These are phyloP conservation scores for Gigaspora rosea DNA, from an alignment of 192 early-diverging fungal genomes.

Conservation along the genomic window DNA sequence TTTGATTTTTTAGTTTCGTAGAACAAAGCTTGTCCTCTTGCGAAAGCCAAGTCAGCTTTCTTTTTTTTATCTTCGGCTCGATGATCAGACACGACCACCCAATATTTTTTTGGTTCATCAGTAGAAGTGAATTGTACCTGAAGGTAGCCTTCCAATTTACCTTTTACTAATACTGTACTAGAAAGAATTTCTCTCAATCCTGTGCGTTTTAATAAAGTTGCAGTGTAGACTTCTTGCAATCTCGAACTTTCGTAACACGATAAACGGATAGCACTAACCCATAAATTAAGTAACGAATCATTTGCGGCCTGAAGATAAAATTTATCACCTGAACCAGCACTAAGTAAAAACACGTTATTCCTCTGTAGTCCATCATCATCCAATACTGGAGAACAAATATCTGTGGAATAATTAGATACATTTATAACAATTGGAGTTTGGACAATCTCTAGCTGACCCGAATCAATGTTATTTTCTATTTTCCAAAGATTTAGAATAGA, in stretches of 20 bases:
- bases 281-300: conserved; percentile 58
- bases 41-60: conserved; percentile 43
- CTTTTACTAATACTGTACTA: conserved; percentile 55
- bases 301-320: conserved; percentile 54
- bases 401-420: conserved; percentile 66
- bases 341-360: conserved; percentile 67
- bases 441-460: background rate
- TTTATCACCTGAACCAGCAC: conserved; percentile 37
- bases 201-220: conserved; percentile 49
- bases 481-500: conserved; percentile 68
- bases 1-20: conserved; percentile 55
- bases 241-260: conserved; percentile 74
- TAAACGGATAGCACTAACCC: conserved; percentile 72
- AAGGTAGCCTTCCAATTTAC: conserved; percentile 57
- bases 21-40: conserved; percentile 53
- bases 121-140: conserved; percentile 55
- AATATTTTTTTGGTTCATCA: conserved; percentile 51
- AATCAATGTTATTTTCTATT: conserved; percentile 27
- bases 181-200: conserved; percentile 49
- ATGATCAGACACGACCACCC: conserved; percentile 55
- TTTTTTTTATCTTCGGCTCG: conserved; percentile 55
- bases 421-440: conserved; percentile 68
- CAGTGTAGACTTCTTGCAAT: conserved; percentile 76
- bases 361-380: conserved; percentile 62
- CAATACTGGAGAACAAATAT: conserved; percentile 58